Base-by-base conservation (phyloP, 1,284 basidiomycete species). In the Ustilago tritici region DNA sequence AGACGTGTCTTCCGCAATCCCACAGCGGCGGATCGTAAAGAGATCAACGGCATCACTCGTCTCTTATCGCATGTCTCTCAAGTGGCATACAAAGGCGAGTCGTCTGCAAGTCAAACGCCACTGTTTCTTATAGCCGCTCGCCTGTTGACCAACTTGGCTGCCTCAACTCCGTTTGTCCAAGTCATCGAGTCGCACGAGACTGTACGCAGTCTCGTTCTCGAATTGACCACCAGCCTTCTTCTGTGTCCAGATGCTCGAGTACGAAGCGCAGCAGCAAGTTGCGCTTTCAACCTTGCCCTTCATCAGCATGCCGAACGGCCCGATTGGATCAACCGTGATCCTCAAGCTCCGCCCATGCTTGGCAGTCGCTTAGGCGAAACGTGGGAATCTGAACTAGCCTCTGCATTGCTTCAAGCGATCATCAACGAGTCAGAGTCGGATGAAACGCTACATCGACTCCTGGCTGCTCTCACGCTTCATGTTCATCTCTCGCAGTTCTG, bases 341-440 rank as follows among this genome's bases (percentile, higher is more conserved):
- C 73, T 2, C 85, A 82, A 7, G 89, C 89, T 50, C 89, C 89
- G 66, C 88, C 84, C 15, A 88, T 87, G 19, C 88, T 89, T 46
- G 89, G 91, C 71, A 92, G 89, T 36, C 93, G 95, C 4, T 57
- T 74, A 3, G 76, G 71, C 31, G 76, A 78, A n/a, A 66, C 50
- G 60, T 95, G 93, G 93, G 91, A 93, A 81, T 88, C 92, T 0
- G 94, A 95, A 87, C 87, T 95, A 19, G 87, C 92, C 4, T 93
- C 91, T 79, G 94, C 92, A 0, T 84, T 95, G 15, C 85, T 94
- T 0, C 92, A 93, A 85, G 92, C 91, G 9, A 86, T 95, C 43
- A 88, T 89, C 56, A 89, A 89, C 77, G 94, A 95, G 87, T 88
- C 87, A 60, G 88, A 89, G 72, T 92, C 88, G 76, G 93, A 94